phyloP scores from a whole-genome alignment of 805 yeast species.

The Naumovozyma castellii region DNA sequence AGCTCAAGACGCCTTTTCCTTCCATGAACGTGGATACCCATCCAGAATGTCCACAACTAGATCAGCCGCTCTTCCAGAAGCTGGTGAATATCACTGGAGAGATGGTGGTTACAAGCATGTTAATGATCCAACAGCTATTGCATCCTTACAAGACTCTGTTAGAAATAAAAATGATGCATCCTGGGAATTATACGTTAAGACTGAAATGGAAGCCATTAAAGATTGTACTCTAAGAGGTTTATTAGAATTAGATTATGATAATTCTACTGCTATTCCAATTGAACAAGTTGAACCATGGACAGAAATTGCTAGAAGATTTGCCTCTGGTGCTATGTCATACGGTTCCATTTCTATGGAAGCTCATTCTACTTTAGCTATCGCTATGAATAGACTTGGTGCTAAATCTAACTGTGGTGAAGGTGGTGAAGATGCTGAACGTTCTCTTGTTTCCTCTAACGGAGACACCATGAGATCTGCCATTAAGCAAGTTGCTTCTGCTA shows the following conservation, averaged over 20 bases:
- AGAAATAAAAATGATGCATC: constrained; percentile 92
- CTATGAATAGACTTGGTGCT: constrained; percentile 97
- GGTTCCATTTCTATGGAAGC: constrained; percentile 99
- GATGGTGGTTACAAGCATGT: constrained; percentile 96
- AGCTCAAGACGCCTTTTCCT: constrained; percentile 91
- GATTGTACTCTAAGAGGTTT: constrained; percentile 91
- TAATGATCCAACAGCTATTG: constrained; percentile 91
- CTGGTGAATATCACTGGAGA: constrained; percentile 96
- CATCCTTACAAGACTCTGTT: constrained; percentile 95
- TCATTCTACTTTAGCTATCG: constrained; percentile 94
- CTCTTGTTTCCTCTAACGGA: constrained; percentile 70
- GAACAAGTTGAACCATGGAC: constrained; percentile 99
- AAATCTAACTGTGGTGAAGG: constrained; percentile 99
- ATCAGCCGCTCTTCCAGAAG: constrained; percentile 64
- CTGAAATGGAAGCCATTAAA: constrained; percentile 84
- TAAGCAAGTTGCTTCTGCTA: constrained; percentile 94
- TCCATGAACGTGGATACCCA: constrained; percentile 91
- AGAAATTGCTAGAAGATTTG: constrained; percentile 91
- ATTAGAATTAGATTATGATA: constrained; percentile 77
- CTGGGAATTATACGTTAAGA: constrained; percentile 79
- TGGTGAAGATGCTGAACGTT: constrained; percentile 94
- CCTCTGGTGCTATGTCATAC: constrained; percentile 99
- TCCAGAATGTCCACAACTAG: constrained; percentile 61
- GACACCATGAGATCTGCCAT: constrained; percentile 99
- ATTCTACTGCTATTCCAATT: constrained; percentile 68